These are phyloP conservation scores for Rhynchosporium graminicola DNA, from an alignment of 2,329 filamentous ascomycete species.

Conservation along the genomic window DNA sequence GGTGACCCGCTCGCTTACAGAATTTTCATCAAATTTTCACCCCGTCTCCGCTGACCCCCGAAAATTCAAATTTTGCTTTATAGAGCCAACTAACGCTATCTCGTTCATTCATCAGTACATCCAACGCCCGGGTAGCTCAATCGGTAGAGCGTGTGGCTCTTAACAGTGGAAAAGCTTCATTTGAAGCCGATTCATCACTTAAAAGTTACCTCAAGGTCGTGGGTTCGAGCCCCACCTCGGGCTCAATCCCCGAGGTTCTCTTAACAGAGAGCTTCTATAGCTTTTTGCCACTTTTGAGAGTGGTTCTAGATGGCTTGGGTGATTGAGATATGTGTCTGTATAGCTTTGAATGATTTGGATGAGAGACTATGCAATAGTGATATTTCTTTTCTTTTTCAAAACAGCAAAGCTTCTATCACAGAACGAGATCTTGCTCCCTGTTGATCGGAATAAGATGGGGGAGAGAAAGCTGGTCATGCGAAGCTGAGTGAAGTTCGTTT, in stretches of 20 bases:
- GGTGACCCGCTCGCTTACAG: not conserved
- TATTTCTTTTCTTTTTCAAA: too few species aligned
- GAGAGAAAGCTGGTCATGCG: too few species aligned
- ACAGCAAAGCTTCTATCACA: too few species aligned
- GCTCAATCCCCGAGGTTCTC: constrained; percentile 11
- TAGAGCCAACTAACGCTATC: not conserved
- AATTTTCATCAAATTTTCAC: not conserved
- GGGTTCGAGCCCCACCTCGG: constrained; percentile 11
- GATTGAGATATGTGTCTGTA: too few species aligned
- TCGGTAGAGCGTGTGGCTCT: constrained; percentile 40
- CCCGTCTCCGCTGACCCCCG: not conserved
- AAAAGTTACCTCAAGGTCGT: not conserved
- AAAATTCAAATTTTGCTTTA: not conserved
- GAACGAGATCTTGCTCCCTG: too few species aligned
- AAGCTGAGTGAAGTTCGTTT: too few species aligned
- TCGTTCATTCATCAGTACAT: not conserved
- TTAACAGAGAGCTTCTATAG: not conserved
- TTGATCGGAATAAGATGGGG: too few species aligned
- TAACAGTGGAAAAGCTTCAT: constrained; percentile 14
- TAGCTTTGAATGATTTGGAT: too few species aligned
- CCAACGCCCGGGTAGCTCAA: constrained; percentile 36
- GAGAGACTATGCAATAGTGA: too few species aligned
- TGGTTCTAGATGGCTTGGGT: too few species aligned
- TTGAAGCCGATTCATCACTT: not conserved
- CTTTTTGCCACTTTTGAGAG: too few species aligned